Evolutionary conservation across 176 grass and related monocot genomes (phyloP), one percentile per base, ranked within the genome.

Genomic region (Phragmites australis): DNA sequence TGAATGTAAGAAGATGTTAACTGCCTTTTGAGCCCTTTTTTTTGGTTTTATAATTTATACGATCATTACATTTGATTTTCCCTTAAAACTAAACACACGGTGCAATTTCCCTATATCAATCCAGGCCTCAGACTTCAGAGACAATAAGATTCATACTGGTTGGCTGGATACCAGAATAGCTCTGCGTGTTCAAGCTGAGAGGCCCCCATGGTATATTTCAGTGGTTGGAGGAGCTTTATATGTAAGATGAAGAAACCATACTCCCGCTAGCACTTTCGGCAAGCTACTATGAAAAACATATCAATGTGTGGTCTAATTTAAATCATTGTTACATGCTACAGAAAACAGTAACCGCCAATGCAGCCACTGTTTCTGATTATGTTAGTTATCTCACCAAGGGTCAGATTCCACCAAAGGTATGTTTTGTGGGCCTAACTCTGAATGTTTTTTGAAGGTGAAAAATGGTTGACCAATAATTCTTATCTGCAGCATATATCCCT

Each of bases 381-480:
- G 84, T 99, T 66, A 76, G 93, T 70, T 99, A 93, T 86, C 92
- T 99, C 61, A 86, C 54, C 32, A 99, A 99, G 75, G 96, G 96
- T 46, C 93, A 99, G 87, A 95, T 99, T 81, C 96, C 93, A 85
- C 96, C 93, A 49, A 99, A 99, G 96, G 92, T 95, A 93, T 85
- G 27, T 55, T 68, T 59, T 81, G 25, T 78, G 29, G 74, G 55
- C 78, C 86, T 68, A 64, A 66, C 27, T 87, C 37, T 87, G 21
- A 13, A 75, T 81, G n/a, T 65, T 88, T 74, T 51, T 50, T 57
- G 31, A 34, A 64, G 56, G 22, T 81, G 70, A 49, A 70, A 30
- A 48, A 57, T 55, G 13, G 43, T 43, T 81, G 50, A 68, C 74
- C 9, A 85, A 79, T 82, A 34, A 73, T 86, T 78, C 31, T 77